Percentiles rank a stretch among this genome's conserved stretches.
Conservation (phyloP, 306 rosid species). For the Pueraria montana region DNA sequence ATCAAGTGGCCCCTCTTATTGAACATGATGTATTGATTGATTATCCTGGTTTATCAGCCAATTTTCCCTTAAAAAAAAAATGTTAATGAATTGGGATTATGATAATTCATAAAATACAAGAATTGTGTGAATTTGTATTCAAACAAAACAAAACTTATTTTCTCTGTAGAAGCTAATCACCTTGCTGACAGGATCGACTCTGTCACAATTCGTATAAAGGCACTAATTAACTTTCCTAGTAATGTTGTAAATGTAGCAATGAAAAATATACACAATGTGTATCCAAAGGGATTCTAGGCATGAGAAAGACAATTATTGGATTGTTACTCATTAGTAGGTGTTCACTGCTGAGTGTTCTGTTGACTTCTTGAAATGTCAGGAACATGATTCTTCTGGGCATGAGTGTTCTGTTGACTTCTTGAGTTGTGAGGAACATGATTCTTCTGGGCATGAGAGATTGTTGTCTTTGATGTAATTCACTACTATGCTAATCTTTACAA, state of each 20-base stretch:
- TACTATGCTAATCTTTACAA: slow-evolving; percentile 36
- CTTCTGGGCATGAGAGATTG: not conserved
- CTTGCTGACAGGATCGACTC: slow-evolving; percentile 12
- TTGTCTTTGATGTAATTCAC: slow-evolving; percentile 27
- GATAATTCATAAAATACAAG: slow-evolving; percentile 22
- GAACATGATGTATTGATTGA: too few relatives aligned
- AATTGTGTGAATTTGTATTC: slow-evolving; percentile 17
- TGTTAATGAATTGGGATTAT: not conserved
- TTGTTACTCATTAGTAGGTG: slow-evolving; percentile 4
- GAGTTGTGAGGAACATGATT: slow-evolving; percentile 44
- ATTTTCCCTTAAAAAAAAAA: too few relatives aligned
- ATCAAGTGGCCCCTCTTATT: too few relatives aligned
- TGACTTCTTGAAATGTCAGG: slow-evolving; percentile 48
- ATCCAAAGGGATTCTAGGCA: slow-evolving; percentile 6
- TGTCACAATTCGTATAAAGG: not conserved
- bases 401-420: slow-evolving; percentile 39
- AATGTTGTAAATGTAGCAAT: slow-evolving; percentile 34
- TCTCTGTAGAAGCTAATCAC: not conserved
- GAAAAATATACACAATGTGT: slow-evolving; percentile 26
- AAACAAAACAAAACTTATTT: slow-evolving; percentile 4
- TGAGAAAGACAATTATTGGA: not conserved
- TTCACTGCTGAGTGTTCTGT: slow-evolving; percentile 11
- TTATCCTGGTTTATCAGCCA: too few relatives aligned
- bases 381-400: slow-evolving; percentile 18
- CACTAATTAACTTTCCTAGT: slow-evolving; percentile 3